Conservation (phyloP, 495 filamentous ascomycete genomes). For the Aspergillus diversus region DNA sequence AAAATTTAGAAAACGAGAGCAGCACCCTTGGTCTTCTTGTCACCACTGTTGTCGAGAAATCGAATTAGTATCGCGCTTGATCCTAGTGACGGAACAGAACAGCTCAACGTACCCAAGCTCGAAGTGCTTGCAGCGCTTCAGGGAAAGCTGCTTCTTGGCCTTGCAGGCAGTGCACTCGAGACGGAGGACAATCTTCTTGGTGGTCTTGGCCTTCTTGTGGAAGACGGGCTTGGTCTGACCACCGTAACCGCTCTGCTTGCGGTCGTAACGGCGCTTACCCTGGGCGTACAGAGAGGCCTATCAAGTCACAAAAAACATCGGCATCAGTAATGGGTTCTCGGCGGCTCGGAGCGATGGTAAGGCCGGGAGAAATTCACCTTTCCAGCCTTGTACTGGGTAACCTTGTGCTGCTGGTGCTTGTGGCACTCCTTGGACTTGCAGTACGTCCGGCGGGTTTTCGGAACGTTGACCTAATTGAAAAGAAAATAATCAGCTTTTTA, state of each 20-base stretch:
- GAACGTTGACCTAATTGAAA: conserved; percentile 74
- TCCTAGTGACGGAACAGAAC: background rate
- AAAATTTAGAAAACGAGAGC: conserved; percentile 92
- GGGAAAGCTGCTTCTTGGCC: conserved; percentile 94
- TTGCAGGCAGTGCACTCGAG: conserved; percentile 97
- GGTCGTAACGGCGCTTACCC: conserved; percentile 99
- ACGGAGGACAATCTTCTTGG: conserved; percentile 99
- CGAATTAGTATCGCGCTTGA: conserved; percentile 25
- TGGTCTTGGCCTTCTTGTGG: conserved; percentile 99
- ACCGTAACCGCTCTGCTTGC: conserved; percentile 99
- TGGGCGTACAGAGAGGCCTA: conserved; percentile 93
- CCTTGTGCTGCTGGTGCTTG: conserved; percentile 94
- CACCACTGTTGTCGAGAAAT: conserved; percentile 69
- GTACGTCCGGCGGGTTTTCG: conserved; percentile 89
- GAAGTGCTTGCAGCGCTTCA: conserved; percentile 99
- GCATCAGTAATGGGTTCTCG: conserved; percentile 32
- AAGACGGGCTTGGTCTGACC: conserved; percentile 99
- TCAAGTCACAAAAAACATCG: conserved; percentile 11
- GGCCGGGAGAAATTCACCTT: conserved; percentile 59
- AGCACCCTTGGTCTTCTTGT: conserved; percentile 99
- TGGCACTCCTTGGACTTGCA: conserved; percentile 95
- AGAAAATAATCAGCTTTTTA: conserved; percentile 33
- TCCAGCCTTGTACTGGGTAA: conserved; percentile 96
- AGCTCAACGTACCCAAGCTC: conserved; percentile 82
- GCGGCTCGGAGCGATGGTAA: background rate